Evolutionary conservation across 805 yeast species (phyloP), one percentile per base, ranked within the genome.

Genomic region (Ogataea minuta): DNA sequence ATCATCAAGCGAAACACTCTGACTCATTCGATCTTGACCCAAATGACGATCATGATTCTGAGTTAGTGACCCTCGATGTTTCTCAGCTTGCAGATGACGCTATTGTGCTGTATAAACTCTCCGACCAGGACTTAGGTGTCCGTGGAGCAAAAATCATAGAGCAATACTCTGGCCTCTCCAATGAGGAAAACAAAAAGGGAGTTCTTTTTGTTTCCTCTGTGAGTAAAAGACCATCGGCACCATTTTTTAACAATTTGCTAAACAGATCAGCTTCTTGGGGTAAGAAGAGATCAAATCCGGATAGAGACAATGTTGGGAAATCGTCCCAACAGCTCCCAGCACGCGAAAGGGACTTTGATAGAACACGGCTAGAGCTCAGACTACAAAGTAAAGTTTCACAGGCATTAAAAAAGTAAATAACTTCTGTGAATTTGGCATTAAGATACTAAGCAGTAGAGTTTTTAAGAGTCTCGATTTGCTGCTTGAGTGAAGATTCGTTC

Each of bases 401-500:
- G 49, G 54, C 63, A 23, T 45, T 68, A 49, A 64, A 56, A 35
- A 52, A 56, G 27, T 48, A 42, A 27, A 12, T 20, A 15, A 6
- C n/a, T n/a, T 12, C 12, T 26, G 23, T 6, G 10, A 12, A 13
- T 21, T 25, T 15, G 9, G 31, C 23, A 29, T 15, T 21, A 28
- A 12, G 8, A 31, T 21, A 29, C 13, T 21, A 28, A 25, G 35
- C 23, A 19, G 40, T 16, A 29, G 39, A 31, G 4, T 46, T 52
- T 30, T 53, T 59, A 26, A 70, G 45, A 36, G 60, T 57, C 25
- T 72, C 76, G 44, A 93, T 60, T 60, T 86, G 84, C 25, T 75
- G 73, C 57, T 83, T 86, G 52, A 93, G 70, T 16, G 68, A 67
- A 13, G 72, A 72, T 36, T 95, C 87, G 46, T 81, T 77, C 46